A percentile compares a stretch with the other conserved stretches of the same genome.
phyloP scores from a whole-genome alignment of 192 early-diverging fungal species.

The Phycomyces nitens region DNA sequence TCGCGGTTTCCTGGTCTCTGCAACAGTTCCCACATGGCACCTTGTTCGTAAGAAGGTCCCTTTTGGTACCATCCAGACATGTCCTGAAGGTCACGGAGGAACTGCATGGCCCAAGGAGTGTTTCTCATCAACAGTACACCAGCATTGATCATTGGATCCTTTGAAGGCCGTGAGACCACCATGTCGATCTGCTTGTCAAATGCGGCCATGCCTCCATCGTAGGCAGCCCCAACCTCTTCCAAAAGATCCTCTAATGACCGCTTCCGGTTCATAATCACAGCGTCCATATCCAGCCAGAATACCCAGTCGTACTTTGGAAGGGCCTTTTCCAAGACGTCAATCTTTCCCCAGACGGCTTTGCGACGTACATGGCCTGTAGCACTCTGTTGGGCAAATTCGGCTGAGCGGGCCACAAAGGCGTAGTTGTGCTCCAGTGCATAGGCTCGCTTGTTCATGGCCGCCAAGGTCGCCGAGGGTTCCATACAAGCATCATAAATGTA shows the following conservation, averaged over 20 bases:
- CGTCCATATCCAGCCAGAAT: slow-evolving; percentile 59
- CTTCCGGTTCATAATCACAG: slow-evolving; percentile 43
- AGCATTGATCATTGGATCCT: slow-evolving; percentile 49
- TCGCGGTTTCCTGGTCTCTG: slow-evolving; percentile 26
- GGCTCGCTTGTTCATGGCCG: slow-evolving; percentile 48
- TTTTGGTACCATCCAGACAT: slow-evolving; percentile 35
- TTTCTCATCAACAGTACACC: slow-evolving; percentile 55
- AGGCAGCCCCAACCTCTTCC: slow-evolving; percentile 19
- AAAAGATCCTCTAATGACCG: slow-evolving; percentile 40
- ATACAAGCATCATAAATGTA: slow-evolving; percentile 49
- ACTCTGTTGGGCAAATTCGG: slow-evolving; percentile 52
- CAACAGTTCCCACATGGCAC: slow-evolving; percentile 58
- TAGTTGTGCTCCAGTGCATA: slow-evolving; percentile 52
- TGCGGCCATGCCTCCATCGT: background rate
- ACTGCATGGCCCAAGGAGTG: slow-evolving; percentile 43
- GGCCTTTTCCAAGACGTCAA: slow-evolving; percentile 49
- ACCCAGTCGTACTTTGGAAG: slow-evolving; percentile 57
- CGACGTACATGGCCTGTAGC: slow-evolving; percentile 29
- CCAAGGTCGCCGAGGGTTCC: slow-evolving; percentile 35
- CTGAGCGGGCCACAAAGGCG: slow-evolving; percentile 47
- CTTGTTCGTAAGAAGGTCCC: slow-evolving; percentile 46
- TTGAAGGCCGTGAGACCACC: slow-evolving; percentile 39
- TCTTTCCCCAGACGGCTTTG: slow-evolving; percentile 52
- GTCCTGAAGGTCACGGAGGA: slow-evolving; percentile 40
- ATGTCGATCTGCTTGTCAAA: slow-evolving; percentile 39